Conservation (phyloP, 148 eudicot species). For the Pharnaceum exiguum region DNA sequence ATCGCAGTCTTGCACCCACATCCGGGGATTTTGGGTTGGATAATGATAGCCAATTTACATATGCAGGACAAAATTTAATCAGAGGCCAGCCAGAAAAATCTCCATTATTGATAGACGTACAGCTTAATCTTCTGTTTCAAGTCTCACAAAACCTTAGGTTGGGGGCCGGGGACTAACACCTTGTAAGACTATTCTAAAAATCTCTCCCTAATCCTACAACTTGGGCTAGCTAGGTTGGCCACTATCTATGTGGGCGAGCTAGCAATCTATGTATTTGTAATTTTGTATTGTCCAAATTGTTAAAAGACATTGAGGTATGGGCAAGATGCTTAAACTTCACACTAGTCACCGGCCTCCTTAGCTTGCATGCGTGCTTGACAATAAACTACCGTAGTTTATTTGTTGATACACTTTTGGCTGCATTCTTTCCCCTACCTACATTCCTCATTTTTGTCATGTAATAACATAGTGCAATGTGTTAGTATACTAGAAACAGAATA, state of each 20-base stretch:
- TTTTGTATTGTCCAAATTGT: neutral
- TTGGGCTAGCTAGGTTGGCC: constrained; percentile 8
- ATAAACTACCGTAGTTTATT: neutral
- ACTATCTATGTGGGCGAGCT: neutral
- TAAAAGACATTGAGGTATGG: constrained; percentile 9
- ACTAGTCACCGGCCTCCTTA: constrained; percentile 15
- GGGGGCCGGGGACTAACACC: too few species aligned
- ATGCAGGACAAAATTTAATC: too few species aligned
- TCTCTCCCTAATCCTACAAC: constrained; percentile 7
- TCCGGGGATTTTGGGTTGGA: too few species aligned
- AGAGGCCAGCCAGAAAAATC: too few species aligned
- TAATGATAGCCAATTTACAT: too few species aligned
- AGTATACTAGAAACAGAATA: neutral
- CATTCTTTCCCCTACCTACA: neutral
- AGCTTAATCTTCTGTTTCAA: too few species aligned
- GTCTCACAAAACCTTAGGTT: too few species aligned
- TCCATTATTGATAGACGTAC: too few species aligned
- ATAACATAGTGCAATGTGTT: neutral
- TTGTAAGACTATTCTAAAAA: too few species aligned
- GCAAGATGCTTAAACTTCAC: too few species aligned
- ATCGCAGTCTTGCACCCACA: too few species aligned
- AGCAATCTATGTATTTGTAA: neutral
- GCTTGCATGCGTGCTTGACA: constrained; percentile 24
- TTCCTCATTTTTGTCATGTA: neutral
- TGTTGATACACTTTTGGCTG: too few species aligned